Base-by-base conservation (phyloP, 495 filamentous ascomycete species). In the Saxophila tyrrhenica region DNA sequence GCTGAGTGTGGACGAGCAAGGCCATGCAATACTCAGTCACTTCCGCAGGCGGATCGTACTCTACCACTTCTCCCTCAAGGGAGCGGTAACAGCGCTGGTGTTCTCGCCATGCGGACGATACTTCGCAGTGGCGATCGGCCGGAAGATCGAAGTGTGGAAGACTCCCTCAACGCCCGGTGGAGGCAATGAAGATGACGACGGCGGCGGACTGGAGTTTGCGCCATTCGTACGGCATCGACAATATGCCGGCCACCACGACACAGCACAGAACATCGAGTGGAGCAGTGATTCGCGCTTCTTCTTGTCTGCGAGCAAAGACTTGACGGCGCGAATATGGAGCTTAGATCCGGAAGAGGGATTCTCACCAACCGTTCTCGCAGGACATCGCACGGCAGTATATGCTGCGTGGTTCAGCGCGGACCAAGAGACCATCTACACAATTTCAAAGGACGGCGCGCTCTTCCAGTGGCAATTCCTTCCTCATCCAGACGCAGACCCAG, bases 281-380 rank as follows among this genome's bases (percentile, higher is more conserved):
- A 95, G 91, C 11, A 81, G 80, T 63, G 92, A 98, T 70, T 96
- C 92, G 16, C 76, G 90, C 32, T 98, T 98, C 73, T 85, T 97
- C 65, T 72, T 98, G 45, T 94, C 82, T 51, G 78, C 92, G 1
- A 87, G 88, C 1, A 95, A 87, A 67, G 92, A 98, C 64, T 69
- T 96, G 66, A 97, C 92, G 0, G 84, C 85, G 41, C 81, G 89
- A 61, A 86, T 98, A 79, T 97, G 89, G 87, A 97, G 91, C 62
- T 71, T 95, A 59, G 75, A 94, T 61, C 78, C 82, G 1, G 89
- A 94, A 62, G 85, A 89, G 51, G 87, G 83, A 8, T 97, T 97
- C 65, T 78, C 81, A 41, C 90, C 89, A 11, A 97, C 94, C 13
- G 85, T 86, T 29, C 65, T 98, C 60, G 83, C 87, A 22, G 94